Percentiles rank a stretch among this genome's conserved stretches.
Evolutionary conservation across 441 rosid species (phyloP).

Genomic region (Rhodomyrtus psidioides): DNA sequence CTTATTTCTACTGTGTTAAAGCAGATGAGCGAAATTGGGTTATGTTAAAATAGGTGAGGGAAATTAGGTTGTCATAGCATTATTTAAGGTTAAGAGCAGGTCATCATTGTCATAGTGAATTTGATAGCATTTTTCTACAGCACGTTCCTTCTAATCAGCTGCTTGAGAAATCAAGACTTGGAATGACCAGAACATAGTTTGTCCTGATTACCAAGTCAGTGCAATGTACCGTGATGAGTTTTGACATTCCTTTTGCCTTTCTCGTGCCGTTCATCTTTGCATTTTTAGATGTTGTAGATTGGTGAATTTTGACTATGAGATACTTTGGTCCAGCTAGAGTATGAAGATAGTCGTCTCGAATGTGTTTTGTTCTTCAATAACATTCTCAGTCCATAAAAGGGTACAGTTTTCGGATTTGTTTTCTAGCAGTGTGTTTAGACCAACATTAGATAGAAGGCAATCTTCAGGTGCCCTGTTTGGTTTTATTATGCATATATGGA

Average conservation of each 20-base stretch:
- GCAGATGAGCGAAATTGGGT: not conserved
- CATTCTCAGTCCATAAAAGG: not conserved
- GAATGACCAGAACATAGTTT: not conserved
- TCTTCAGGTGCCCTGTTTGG: not conserved
- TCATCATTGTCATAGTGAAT: not conserved
- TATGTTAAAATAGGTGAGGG: not conserved
- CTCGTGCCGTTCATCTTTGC: not conserved
- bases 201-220: not conserved
- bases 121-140: not conserved
- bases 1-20: not conserved
- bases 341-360: not conserved
- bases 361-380: not conserved
- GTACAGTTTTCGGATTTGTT: not conserved
- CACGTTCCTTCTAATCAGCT: not conserved
- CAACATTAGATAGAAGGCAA: not conserved
- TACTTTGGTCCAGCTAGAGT: not conserved
- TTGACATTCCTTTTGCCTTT: not conserved
- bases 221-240: not conserved
- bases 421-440: not conserved
- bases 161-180: not conserved
- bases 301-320: not conserved
- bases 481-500: not conserved
- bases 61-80: not conserved
- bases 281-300: not conserved
- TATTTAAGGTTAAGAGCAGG: not conserved